Evolutionary conservation across 805 yeast species (phyloP), one percentile per base, ranked within the genome.

Genomic region (Starmerella powellii): DNA sequence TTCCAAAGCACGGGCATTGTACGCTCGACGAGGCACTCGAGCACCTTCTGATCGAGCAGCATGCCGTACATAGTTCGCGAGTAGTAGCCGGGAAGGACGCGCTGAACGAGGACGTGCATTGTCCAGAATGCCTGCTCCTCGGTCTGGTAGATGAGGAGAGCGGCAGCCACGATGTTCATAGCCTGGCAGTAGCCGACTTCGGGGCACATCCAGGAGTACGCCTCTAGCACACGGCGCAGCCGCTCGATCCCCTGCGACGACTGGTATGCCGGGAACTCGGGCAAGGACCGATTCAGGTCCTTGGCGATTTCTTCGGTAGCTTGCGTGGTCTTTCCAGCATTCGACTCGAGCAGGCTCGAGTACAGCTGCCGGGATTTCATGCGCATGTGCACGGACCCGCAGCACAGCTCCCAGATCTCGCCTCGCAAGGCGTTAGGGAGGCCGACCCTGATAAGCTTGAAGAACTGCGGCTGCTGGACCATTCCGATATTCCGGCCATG

Each of bases 121-220:
- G 88, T 75, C 97, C 97, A 91, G 57, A 85, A 91, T 0, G 95
- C 97, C 61, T 91, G 97, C 51, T 88, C 98, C 60, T 91, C 99
- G 8, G 93, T 80, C 80, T 84, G 86, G 48, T 56, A 65, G 38
- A 66, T 66, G 23, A 66, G 76, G 55, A 76, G 71, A 1, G 69
- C 68, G 1, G 71, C 71, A 3, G 63, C 67, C 12, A 66, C 71
- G 39, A 91, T 91, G 58, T 91, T 91, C 98, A 93, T 91, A 1
- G 97, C 98, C 61, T 91, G 98, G 59, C 99, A 91, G 60, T 91
- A 91, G 0, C 99, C 99, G 20, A 91, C 84, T 32, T 88, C 95
- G 0, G 95, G 95, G 58, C 87, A 86, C 50, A 81, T 83, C 96
- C 97, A 91, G 0, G 95, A 83, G 56, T 87, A 91, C 0, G 95